Conservation (phyloP, 2,329 filamentous ascomycete species). For the Coniochaeta pulveracea region DNA sequence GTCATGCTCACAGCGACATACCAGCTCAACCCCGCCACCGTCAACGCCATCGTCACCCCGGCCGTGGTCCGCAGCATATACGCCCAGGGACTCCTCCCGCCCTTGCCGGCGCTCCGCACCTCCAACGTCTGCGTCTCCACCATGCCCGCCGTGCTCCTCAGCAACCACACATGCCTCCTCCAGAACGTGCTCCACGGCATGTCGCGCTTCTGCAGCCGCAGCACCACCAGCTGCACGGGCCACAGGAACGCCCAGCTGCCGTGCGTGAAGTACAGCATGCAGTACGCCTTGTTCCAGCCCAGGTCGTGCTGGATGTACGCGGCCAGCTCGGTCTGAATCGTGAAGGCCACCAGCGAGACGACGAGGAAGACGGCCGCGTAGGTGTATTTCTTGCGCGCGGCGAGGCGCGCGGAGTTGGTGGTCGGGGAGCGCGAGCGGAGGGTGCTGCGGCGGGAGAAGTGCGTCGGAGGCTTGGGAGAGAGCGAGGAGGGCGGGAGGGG, state of each 20-base stretch:
- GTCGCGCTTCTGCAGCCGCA: slow-evolving; percentile 68
- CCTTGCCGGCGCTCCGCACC: slow-evolving; percentile 30
- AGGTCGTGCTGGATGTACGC: slow-evolving; percentile 88
- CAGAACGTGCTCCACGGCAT: slow-evolving; percentile 79
- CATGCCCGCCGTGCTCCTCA: slow-evolving; percentile 59
- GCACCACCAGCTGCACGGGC: slow-evolving; percentile 70
- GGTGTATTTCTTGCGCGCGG: slow-evolving; percentile 72
- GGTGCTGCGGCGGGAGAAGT: slow-evolving; percentile 49
- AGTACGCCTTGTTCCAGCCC: slow-evolving; percentile 97
- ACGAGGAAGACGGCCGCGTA: slow-evolving; percentile 77
- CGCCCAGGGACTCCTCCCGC: slow-evolving; percentile 25
- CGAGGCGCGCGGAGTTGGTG: slow-evolving; percentile 41
- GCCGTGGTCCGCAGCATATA: slow-evolving; percentile 75
- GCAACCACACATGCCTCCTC: slow-evolving; percentile 45
- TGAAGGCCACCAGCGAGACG: slow-evolving; percentile 77
- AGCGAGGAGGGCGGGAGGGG: slow-evolving; percentile 8
- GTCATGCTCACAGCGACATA: slow-evolving; percentile 92
- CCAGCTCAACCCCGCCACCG: slow-evolving; percentile 86
- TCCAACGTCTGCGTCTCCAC: slow-evolving; percentile 69
- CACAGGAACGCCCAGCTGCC: slow-evolving; percentile 87
- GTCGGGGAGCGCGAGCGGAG: slow-evolving; percentile 72
- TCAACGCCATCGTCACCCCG: slow-evolving; percentile 75
- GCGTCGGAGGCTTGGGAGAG: slow-evolving; percentile 18
- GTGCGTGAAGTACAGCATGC: slow-evolving; percentile 97
- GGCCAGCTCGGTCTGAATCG: slow-evolving; percentile 89